Base-by-base conservation (phyloP, 2,329 filamentous ascomycete species). In the Penicillium occitanis region DNA sequence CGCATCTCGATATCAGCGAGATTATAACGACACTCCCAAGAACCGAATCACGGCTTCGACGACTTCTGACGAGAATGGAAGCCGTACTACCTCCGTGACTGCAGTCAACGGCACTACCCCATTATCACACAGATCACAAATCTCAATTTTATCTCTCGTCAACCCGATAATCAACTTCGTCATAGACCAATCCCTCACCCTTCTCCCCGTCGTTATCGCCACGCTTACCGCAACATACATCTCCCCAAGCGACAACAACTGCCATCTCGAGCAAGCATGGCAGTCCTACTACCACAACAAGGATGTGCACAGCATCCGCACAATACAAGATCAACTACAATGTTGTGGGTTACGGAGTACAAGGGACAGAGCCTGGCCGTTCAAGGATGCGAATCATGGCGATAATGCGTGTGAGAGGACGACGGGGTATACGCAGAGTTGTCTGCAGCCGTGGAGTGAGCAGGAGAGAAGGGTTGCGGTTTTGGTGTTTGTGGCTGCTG, bases 311-410 rank as follows among this genome's bases (percentile, higher is more conserved):
- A 71, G 73, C 6, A 75, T 78, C 44, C 73, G 77, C 22, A 57
- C 71, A 1, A 77, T 78, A 61, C 75, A 79, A 63, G 73, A 74
- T 55, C 63, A 64, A 3, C 68, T 77, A 28, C 74, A 69, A 46
- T 78, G 77, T 60, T 79, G 77, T 48, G 77, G 77, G 1, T 68
- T 76, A 8, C 70, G 75, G 40, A 78, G 76, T 48, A 70, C 73
- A n/a, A 75, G 70, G 64, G 77, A 79, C 61, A 69, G 75, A 17
- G 75, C 77, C 2, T 79, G 77, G 77, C 77, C 77, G 1, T 79
- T 79, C 66, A 78, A 77, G 51, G 73, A 75, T 37, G 46, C 44
- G 5, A 66, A 35, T n/a, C 70, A 77, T 28, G 72, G 70, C 2
- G 75, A 75, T 28, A 65, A 72, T 53, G 73, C 75, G 0, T 79